Conservation (phyloP, 1,284 basidiomycete genomes). For the Rhodotorula glutinis region DNA sequence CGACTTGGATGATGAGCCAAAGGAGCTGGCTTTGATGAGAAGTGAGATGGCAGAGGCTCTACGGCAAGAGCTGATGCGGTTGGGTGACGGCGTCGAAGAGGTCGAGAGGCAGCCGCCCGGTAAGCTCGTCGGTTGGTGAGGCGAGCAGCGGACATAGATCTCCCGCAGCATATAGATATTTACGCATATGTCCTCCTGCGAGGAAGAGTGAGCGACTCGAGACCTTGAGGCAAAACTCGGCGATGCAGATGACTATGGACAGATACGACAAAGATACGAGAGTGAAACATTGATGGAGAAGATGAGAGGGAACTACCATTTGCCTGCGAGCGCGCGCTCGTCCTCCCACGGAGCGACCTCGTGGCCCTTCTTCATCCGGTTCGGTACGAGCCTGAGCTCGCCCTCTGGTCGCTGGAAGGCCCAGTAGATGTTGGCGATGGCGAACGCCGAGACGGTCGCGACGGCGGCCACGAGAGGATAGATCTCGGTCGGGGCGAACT, state of each 20-base stretch:
- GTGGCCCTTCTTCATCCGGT: background rate
- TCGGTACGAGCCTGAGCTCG: constrained; percentile 9
- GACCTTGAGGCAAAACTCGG: no score
- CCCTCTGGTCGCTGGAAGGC: constrained; percentile 10
- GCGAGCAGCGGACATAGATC: background rate
- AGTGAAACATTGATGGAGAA: background rate
- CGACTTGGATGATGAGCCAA: constrained; percentile 34
- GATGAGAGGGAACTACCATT: constrained; percentile 2
- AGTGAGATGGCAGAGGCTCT: constrained; percentile 38
- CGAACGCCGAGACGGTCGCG: background rate
- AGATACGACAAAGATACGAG: background rate
- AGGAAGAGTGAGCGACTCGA: no score
- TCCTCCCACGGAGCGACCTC: constrained; percentile 11
- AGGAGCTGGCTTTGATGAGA: constrained; percentile 27
- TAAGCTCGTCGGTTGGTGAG: constrained; percentile 15
- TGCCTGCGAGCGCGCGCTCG: constrained; percentile 9
- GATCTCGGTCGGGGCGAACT: constrained; percentile 11
- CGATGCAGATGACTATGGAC: background rate
- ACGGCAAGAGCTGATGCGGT: constrained; percentile 34
- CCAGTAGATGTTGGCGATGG: background rate
- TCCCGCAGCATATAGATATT: background rate
- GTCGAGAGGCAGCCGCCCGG: constrained; percentile 13
- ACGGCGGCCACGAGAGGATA: background rate
- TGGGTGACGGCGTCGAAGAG: constrained; percentile 20
- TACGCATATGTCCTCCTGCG: no score